These are phyloP conservation scores for Abortiporus biennis DNA, from an alignment of 1,284 basidiomycete genomes.

Conservation along the genomic window DNA sequence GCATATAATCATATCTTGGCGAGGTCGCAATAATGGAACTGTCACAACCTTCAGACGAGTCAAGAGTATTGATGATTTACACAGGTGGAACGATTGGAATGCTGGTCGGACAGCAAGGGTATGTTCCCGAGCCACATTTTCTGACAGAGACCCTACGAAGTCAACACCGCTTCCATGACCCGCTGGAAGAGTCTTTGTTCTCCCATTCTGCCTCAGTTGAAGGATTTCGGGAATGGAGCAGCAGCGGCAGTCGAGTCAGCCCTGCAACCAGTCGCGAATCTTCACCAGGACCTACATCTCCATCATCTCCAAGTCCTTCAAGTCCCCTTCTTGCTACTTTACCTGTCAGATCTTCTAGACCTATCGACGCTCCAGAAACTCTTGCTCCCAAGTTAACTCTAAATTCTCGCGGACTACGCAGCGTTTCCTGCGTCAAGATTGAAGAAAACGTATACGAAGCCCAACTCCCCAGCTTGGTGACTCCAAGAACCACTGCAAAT, in stretches of 20 bases:
- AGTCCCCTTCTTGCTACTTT: conserved; percentile 34
- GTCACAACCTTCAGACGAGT: conserved; percentile 54
- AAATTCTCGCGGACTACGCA: conserved; percentile 15
- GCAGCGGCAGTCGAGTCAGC: conserved; percentile 43
- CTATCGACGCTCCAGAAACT: conserved; percentile 39
- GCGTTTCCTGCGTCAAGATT: conserved; percentile 43
- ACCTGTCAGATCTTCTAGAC: conserved; percentile 65
- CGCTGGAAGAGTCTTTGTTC: conserved; percentile 73
- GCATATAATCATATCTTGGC: neutral
- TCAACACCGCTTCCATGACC: conserved; percentile 84
- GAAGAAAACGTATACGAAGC: conserved; percentile 63
- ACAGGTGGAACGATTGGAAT: conserved; percentile 85
- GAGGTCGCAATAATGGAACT: conserved; percentile 36
- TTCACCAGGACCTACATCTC: conserved; percentile 16
- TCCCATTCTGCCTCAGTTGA: conserved; percentile 68
- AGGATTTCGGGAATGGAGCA: conserved; percentile 68
- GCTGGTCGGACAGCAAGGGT: conserved; percentile 75
- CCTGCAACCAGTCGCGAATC: conserved; percentile 20
- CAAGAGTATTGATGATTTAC: conserved; percentile 79
- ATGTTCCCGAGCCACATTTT: conserved; percentile 85
- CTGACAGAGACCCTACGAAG: conserved; percentile 76
- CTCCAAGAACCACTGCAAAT: conserved; percentile 59
- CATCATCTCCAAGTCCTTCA: conserved; percentile 24
- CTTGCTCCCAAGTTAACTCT: conserved; percentile 2
- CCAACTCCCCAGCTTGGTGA: conserved; percentile 67